Base-by-base conservation (phyloP, 2,329 filamentous ascomycete species). In the Aureobasidium musti region DNA sequence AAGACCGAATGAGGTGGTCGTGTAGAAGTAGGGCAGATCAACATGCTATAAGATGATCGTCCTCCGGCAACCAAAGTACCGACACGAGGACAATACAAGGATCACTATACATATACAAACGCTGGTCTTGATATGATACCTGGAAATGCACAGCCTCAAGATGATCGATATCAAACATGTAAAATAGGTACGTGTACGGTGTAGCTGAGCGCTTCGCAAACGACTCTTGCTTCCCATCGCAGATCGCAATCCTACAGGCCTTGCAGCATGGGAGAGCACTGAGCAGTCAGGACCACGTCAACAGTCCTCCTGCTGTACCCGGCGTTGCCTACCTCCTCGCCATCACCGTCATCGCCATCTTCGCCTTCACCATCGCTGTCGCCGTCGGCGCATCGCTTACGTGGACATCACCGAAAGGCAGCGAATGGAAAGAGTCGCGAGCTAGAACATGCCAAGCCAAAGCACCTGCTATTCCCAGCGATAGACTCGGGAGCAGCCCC, bases 381-480 rank as follows among this genome's bases (percentile, higher is more conserved):
- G 45, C 45, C 23, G 45, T 17, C 45, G 45, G 45, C 45, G 11
- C 45, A 49, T n/a, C 39, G 39, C 19, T 21, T 43, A 43, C 39
- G 17, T 43, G 19, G 39, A 43, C 39, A 8, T 19, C 39, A 41
- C 3, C 35, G 3, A 23, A 5, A 49, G n/a, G 7, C 5, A 52
- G 26, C 28, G 10, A 4, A 26, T 14, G 21, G 1, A 47, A 14
- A 14, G 45, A 26, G 21, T 47, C 45, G 11, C 14, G 26, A 33
- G 23, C 26, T 26, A 52, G 49, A 52, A 8, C 49, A n/a, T 21
- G 52, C 52, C 52, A 54, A 54, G 52, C 35, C 33, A 53, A 37
- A 54, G 52, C 33, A 54, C 52, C 52, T 54, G 21, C 52, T 54
- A 19, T 33, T 21, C 13, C 13, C 14, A 26, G 52, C 52, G 13